These are phyloP conservation scores for Tricholoma hemisulphureum DNA, from an alignment of 768 basidiomycete genomes.

Conservation along the genomic window DNA sequence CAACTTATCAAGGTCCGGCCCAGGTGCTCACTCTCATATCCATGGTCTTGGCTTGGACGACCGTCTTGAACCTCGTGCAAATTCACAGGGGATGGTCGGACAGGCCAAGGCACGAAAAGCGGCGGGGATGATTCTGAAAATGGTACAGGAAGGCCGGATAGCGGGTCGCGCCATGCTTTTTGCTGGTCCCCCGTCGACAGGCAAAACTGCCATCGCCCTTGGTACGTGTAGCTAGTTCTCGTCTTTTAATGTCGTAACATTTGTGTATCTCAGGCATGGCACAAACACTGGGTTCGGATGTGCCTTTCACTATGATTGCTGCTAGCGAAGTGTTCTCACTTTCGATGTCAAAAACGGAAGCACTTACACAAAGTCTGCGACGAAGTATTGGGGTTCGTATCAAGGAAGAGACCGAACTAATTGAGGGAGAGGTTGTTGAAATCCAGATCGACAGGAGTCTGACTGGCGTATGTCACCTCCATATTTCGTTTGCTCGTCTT, in stretches of 20 bases:
- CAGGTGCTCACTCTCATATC: conserved; percentile 93
- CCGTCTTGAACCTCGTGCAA: conserved; percentile 82
- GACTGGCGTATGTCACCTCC: conserved; percentile 68
- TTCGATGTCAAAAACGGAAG: conserved; percentile 98
- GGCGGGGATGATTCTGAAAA: conserved; percentile 94
- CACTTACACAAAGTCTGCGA: conserved; percentile 93
- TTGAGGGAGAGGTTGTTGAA: conserved; percentile 98
- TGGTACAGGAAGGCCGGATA: conserved; percentile 96
- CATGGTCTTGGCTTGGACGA: conserved; percentile 93
- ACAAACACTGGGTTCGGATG: conserved; percentile 88
- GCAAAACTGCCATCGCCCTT: conserved; percentile 97
- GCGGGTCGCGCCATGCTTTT: conserved; percentile 96
- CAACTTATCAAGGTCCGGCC: conserved; percentile 13
- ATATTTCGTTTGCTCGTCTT: not conserved
- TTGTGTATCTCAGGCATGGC: conserved; percentile 75
- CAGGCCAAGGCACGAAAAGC: conserved; percentile 96
- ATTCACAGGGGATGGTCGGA: conserved; percentile 95
- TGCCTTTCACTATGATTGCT: conserved; percentile 97
- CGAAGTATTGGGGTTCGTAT: conserved; percentile 96
- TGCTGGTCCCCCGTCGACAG: conserved; percentile 95
- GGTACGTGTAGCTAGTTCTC: conserved; percentile 47
- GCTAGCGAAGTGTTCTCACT: conserved; percentile 98
- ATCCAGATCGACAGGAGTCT: conserved; percentile 97
- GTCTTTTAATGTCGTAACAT: not conserved
- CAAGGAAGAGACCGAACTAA: conserved; percentile 95